phyloP scores from a whole-genome alignment of 495 filamentous ascomycete genomes.

The Massariosphaeria phaeospora region DNA sequence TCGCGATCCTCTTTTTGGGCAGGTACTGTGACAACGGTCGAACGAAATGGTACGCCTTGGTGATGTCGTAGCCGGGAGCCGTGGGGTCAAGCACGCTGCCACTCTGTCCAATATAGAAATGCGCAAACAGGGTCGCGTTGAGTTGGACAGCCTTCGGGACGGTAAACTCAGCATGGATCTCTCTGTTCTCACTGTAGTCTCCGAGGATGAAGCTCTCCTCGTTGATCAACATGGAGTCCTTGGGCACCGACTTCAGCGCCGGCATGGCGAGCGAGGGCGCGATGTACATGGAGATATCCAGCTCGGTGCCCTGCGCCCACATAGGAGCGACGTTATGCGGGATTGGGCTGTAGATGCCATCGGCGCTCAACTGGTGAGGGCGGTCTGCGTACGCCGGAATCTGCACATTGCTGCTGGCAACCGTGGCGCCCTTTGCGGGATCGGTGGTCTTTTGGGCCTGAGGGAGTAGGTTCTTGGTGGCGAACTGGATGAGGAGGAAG shows the following conservation, averaged over 20 bases:
- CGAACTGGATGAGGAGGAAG: conserved; percentile 63
- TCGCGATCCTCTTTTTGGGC: conserved; percentile 82
- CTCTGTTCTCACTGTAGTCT: conserved; percentile 72
- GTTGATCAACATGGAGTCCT: conserved; percentile 59
- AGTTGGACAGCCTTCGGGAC: conserved; percentile 78
- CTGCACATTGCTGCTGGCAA: conserved; percentile 42
- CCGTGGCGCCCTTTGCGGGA: conserved; percentile 9
- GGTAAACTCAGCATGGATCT: conserved; percentile 68
- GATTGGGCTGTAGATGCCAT: conserved; percentile 62
- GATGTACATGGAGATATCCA: conserved; percentile 84
- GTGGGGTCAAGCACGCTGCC: conserved; percentile 72
- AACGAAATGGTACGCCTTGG: conserved; percentile 73
- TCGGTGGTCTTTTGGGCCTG: conserved; percentile 35
- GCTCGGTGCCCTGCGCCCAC: conserved; percentile 69
- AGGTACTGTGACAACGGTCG: conserved; percentile 84
- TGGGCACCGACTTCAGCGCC: conserved; percentile 55
- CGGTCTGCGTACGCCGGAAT: conserved; percentile 65
- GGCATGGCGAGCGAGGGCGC: conserved; percentile 67
- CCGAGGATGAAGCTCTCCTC: conserved; percentile 80
- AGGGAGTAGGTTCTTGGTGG: conserved; percentile 55
- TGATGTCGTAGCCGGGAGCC: conserved; percentile 62
- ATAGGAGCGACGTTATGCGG: conserved; percentile 79
- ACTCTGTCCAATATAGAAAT: conserved; percentile 78
- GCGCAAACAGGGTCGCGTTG: conserved; percentile 90
- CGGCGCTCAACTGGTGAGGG: conserved; percentile 52